Base-by-base conservation (phyloP, 208 protist genomes). In the Paratrypanosoma confusum region DNA sequence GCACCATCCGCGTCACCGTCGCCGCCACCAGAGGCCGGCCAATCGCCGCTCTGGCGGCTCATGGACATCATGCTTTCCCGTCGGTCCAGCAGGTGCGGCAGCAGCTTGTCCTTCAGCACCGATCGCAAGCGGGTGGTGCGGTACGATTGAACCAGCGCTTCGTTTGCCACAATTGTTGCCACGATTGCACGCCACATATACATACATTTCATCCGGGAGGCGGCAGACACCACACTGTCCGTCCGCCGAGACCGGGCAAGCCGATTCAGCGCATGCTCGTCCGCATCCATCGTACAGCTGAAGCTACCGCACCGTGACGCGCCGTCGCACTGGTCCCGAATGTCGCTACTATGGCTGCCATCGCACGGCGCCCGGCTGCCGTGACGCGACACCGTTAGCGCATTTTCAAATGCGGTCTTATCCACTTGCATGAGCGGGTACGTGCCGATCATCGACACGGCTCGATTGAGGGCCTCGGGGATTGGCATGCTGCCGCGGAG, bases 331-430 rank as follows among this genome's bases (percentile, higher is more conserved):
- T 29, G 32, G 2, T 13, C 31, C 18, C 20, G 25, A 16, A 55
- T 14, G 13, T 7, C 39, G 42, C 45, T 50, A 20, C 39, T n/a
- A 32, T 41, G 44, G 11, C 10, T 6, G 39, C 49, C 51, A 8
- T 46, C 13, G 16, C 50, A 55, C 17, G 52, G 51, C 40, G 34
- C 25, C 10, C 5, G 11, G 21, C 18, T 46, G 40, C 26, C n/a
- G 49, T 39, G 29, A 22, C 21, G 18, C 5, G 56, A 47, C 20
- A 25, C 7, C 26, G 57, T 50, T 14, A 80, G 50, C 24, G 49
- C 58, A 48, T 82, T 87, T 42, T 80, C 72, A 50, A 88, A 92
- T 5, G 76, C 75, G 2, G 82, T 92, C 6, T 57, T 68, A 3
- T 29, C 39, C 1, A 92, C 73, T 11, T 50, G 28, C 75, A 92